Percentiles rank a stretch among this genome's conserved stretches.
Conservation (phyloP, 768 basidiomycete species). For the Hericium rajendrae region DNA sequence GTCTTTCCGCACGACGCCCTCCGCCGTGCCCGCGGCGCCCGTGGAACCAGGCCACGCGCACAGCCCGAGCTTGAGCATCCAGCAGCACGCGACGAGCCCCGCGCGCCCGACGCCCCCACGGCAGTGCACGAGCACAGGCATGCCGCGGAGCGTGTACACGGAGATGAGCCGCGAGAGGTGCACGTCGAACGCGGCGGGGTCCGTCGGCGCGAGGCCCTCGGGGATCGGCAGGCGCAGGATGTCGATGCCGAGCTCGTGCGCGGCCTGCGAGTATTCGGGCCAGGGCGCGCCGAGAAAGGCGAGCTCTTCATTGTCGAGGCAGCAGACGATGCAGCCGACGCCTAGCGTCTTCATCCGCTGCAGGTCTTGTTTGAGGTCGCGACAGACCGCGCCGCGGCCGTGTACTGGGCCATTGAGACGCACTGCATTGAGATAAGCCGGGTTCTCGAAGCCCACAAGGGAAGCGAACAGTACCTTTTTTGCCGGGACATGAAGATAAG, state of each 20-base stretch:
- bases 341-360: conserved; percentile 62
- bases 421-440: conserved; percentile 29
- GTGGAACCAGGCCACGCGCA: conserved; percentile 51
- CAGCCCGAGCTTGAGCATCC: conserved; percentile 88
- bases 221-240: conserved; percentile 84
- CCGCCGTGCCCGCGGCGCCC: neutral
- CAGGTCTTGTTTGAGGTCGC: conserved; percentile 74
- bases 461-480: conserved; percentile 50
- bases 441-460: neutral
- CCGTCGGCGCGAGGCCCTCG: conserved; percentile 76
- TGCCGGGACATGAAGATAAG: conserved; percentile 89
- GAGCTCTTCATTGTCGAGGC: conserved; percentile 79
- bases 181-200: conserved; percentile 48
- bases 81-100: conserved; percentile 85
- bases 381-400: conserved; percentile 73
- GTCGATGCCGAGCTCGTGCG: conserved; percentile 60
- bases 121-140: conserved; percentile 77
- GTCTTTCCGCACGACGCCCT: conserved; percentile 27
- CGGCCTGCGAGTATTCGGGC: conserved; percentile 59
- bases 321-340: conserved; percentile 79
- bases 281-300: conserved; percentile 81
- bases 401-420: conserved; percentile 65
- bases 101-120: conserved; percentile 92
- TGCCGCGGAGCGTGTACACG: conserved; percentile 63
- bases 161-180: conserved; percentile 58